phyloP scores from a whole-genome alignment of 305 asterid species.

The Plantago rigida region DNA sequence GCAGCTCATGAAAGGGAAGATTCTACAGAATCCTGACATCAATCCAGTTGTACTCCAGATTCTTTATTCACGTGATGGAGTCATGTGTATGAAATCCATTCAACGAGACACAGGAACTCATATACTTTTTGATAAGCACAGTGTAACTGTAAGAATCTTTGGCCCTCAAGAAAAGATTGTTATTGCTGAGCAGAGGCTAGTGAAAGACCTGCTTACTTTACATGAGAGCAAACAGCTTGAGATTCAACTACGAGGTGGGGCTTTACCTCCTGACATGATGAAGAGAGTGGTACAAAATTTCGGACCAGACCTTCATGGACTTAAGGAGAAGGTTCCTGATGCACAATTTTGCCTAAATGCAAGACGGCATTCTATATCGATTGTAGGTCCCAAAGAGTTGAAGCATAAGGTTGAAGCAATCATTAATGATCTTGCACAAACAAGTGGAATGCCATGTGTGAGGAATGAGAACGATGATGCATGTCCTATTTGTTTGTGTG shows the following conservation, averaged over 20 bases:
- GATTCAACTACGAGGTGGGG: conserved; percentile 57
- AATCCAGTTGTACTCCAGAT: conserved; percentile 45
- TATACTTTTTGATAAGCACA: conserved; percentile 59
- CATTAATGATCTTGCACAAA: conserved; percentile 40
- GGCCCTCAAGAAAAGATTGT: conserved; percentile 46
- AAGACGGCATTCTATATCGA: conserved; percentile 48
- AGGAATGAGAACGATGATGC: conserved; percentile 28
- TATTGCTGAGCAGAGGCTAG: conserved; percentile 41
- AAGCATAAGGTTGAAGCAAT: conserved; percentile 56
- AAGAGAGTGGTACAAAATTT: conserved; percentile 65
- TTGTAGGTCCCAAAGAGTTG: conserved; percentile 49
- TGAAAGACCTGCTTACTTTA: conserved; percentile 41
- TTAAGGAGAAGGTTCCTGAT: conserved; percentile 52
- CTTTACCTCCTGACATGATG: conserved; percentile 76
- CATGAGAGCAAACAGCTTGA: conserved; percentile 66
- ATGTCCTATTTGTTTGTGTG: conserved; percentile 74
- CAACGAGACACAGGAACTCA: conserved; percentile 52
- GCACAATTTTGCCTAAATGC: conserved; percentile 49
- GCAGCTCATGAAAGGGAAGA: conserved; percentile 49
- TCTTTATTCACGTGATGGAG: conserved; percentile 52
- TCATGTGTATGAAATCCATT: conserved; percentile 42
- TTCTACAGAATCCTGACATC: conserved; percentile 40
- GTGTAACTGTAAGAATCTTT: conserved; percentile 45
- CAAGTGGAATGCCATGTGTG: conserved; percentile 27
- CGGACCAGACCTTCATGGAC: conserved; percentile 73